A percentile compares a stretch with the other conserved stretches of the same genome.
Evolutionary conservation across 495 filamentous ascomycete genomes (phyloP).

Genomic region (Evansstolkia leycettana): DNA sequence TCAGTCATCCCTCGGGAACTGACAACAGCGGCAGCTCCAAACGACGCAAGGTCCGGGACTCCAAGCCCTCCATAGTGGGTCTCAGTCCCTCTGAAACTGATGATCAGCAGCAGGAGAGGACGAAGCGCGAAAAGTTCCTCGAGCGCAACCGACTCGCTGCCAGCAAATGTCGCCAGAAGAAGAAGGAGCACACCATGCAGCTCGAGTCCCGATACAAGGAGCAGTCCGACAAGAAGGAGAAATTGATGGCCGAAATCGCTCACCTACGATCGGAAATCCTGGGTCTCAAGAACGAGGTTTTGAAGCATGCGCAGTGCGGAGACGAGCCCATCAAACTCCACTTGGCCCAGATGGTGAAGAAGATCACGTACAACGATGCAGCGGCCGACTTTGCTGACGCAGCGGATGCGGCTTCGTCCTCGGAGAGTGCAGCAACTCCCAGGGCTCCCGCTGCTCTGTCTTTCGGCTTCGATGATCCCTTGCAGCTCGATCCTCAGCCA

Average conservation of each 20-base stretch:
- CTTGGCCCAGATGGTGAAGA: slow-evolving; percentile 32
- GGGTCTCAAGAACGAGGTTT: slow-evolving; percentile 42
- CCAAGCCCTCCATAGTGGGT: slow-evolving; percentile 3
- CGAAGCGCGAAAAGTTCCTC: slow-evolving; percentile 42
- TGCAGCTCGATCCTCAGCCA: slow-evolving; percentile 15
- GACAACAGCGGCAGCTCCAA: slow-evolving; percentile 2
- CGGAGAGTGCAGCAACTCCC: neutral
- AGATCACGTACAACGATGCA: slow-evolving; percentile 18
- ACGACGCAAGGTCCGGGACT: slow-evolving; percentile 5
- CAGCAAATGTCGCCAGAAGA: slow-evolving; percentile 79
- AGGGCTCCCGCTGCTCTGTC: slow-evolving; percentile 9
- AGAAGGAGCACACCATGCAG: slow-evolving; percentile 59
- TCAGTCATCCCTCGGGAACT: slow-evolving; percentile 1
- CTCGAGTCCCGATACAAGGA: slow-evolving; percentile 36
- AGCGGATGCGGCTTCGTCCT: slow-evolving; percentile 1
- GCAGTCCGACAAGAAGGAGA: slow-evolving; percentile 44
- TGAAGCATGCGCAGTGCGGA: slow-evolving; percentile 47
- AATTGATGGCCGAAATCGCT: slow-evolving; percentile 52
- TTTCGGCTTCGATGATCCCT: slow-evolving; percentile 26
- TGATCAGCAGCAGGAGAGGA: slow-evolving; percentile 13
- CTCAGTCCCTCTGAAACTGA: slow-evolving; percentile 12
- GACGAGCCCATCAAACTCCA: slow-evolving; percentile 40
- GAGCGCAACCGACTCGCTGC: slow-evolving; percentile 77
- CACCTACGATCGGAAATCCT: slow-evolving; percentile 30
- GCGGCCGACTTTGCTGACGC: neutral